Conservation (phyloP, 2,329 filamentous ascomycete species). For the Tympanopsis confertula region DNA sequence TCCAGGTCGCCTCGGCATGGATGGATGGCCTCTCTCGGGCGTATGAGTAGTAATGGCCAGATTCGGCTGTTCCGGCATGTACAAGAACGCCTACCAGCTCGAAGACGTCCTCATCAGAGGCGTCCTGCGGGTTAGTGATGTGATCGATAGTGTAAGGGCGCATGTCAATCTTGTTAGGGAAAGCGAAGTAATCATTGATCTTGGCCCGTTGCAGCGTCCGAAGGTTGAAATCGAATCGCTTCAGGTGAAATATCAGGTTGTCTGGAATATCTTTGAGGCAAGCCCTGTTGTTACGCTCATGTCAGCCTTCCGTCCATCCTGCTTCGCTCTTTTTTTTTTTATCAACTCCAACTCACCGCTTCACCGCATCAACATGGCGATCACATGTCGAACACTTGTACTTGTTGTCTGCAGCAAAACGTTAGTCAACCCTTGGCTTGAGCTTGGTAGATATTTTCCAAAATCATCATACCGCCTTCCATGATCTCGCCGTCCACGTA, state of each 20-base stretch:
- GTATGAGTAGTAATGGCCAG: constrained; percentile 95
- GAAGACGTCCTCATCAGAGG: constrained; percentile 62
- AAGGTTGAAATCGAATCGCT: constrained; percentile 74
- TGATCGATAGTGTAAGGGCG: constrained; percentile 80
- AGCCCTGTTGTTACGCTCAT: too few relatives aligned
- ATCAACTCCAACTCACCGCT: constrained; percentile 39
- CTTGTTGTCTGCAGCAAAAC: constrained; percentile 62
- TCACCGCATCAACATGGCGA: constrained; percentile 82
- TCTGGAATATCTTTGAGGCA: constrained; percentile 88
- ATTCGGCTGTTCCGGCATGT: constrained; percentile 83
- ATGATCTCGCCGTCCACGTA: constrained; percentile 94
- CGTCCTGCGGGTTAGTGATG: constrained; percentile 48
- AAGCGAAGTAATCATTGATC: constrained; percentile 90
- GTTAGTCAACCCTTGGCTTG: constrained; percentile 8
- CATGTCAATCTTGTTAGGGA: constrained; percentile 76
- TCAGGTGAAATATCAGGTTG: constrained; percentile 90
- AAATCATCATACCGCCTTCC: constrained; percentile 57
- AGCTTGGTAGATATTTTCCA: not conserved
- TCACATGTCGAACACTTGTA: constrained; percentile 92
- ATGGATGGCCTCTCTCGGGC: constrained; percentile 65
- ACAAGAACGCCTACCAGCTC: constrained; percentile 92
- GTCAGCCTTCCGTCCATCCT: constrained; percentile 6
- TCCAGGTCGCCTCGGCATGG: constrained; percentile 46
- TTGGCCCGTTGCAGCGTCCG: constrained; percentile 72
- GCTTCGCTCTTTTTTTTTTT: constrained; percentile 4